A percentile compares a stretch with the other conserved stretches of the same genome.
These are phyloP conservation scores for Neurospora sp. DNA, from an alignment of 495 filamentous ascomycete genomes.

Conservation along the genomic window DNA sequence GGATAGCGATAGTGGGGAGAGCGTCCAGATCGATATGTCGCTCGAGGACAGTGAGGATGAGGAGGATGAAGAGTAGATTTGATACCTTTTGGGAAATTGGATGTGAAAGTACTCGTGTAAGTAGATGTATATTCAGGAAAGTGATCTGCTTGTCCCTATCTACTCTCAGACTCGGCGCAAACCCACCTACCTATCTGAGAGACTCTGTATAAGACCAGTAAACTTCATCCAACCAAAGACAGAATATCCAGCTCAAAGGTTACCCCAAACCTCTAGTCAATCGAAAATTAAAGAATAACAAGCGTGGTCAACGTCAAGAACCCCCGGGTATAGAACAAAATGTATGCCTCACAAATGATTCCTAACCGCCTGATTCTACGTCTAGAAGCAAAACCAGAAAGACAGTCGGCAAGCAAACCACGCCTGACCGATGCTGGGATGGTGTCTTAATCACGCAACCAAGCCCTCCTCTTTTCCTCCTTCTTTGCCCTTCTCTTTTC, in stretches of 20 bases:
- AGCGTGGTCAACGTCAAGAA: not conserved
- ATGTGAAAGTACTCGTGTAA: not conserved
- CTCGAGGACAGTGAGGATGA: slow-evolving; percentile 17
- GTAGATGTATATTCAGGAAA: not conserved
- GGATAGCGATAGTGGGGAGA: slow-evolving; percentile 16
- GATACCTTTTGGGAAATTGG: not conserved
- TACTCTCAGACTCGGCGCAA: not conserved
- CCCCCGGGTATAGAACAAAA: not conserved
- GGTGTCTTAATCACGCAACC: slow-evolving; percentile 62
- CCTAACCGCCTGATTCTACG: not conserved
- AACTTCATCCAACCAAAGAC: not conserved
- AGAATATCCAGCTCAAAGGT: not conserved
- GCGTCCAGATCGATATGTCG: slow-evolving; percentile 20
- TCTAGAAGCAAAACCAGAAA: not conserved
- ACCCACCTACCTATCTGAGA: not conserved
- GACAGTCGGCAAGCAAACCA: not conserved
- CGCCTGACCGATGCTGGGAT: not conserved
- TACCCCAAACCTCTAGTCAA: not conserved
- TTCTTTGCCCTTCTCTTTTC: slow-evolving; percentile 68
- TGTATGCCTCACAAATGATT: not conserved
- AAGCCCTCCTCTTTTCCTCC: slow-evolving; percentile 87
- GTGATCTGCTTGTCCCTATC: not conserved
- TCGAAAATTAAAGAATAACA: not conserved
- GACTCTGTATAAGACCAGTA: not conserved
- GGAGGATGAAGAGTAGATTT: slow-evolving; percentile 11